Evolutionary conservation across 179 eudicot genomes (phyloP), one percentile per base, ranked within the genome.

Genomic region (Beta lomatogona): DNA sequence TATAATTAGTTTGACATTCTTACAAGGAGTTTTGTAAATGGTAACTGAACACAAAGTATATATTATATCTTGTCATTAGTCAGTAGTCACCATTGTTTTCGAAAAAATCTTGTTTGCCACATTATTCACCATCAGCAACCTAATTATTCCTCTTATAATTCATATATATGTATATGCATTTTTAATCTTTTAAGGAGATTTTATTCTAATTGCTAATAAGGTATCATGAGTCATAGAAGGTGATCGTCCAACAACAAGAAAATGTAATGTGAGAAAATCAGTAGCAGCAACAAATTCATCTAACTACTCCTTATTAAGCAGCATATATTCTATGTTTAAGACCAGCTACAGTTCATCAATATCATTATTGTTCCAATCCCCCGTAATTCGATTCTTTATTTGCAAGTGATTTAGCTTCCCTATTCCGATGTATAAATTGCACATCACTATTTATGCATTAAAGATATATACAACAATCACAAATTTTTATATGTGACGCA

Each of bases 211-310:
- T 68, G 0, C 15, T 68, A 41, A 68, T 28, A 2, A 65, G 7
- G 6, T 15, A 8, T 0, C 7, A 41, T 70, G 21, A 8, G 19
- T 15, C 13, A 69, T 18, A 70, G 73, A 70, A 70, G 45, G 73
- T 70, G 73, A 45, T 70, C 18, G 73, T 45, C 15, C 73, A 70
- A 70, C 73, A 70, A 64, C 15, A 45, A 9, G 73, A 70, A 45
- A 45, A 44, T 22, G 57, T 10, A 25, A n/a, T 52, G 5, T 53
- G 25, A n/a, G n/a, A 71, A n/a, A 13, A 13, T 21, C 14, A 53
- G 3, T 22, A 22, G 7, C 59, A 46, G 9, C 59, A 50, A 21
- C 58, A 44, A 50, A 46, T 21, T 11, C 41, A 9, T 50, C 59
- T n/a, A 46, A 44, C 73, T 46, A 31, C 7, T 8, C 18, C 16